Base-by-base conservation (phyloP, 2,329 filamentous ascomycete species). In the Dothideomycetes sp. region DNA sequence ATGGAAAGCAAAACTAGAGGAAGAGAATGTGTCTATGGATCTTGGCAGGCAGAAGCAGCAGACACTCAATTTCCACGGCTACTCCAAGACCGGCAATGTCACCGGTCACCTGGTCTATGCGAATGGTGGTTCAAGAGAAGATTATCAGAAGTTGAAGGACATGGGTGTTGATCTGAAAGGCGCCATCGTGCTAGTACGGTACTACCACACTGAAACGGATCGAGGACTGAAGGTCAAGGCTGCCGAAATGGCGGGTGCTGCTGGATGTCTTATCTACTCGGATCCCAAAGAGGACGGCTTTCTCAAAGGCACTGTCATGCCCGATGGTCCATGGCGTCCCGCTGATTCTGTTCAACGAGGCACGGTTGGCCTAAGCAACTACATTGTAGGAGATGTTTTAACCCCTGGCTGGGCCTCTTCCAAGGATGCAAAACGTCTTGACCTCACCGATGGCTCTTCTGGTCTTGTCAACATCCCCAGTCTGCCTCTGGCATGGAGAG, bases 211-310 rank as follows among this genome's bases (percentile, higher is more conserved):
- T 1, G 78, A 89, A 54, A 68, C 66, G 2, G 83, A 93, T 56
- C 69, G 74, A 5, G 83, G 77, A 2, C 64, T 93, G 51, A 95
- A 96, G 61, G 75, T 98, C 53, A 94, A 89, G 63, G 84, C 84
- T 8, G 91, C 91, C 1, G 84, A 95, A 61, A 60, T 85, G 51
- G 84, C 83, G 11, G 91, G 91, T 2, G 91, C 87, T 48, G 78
- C 73, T 2, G 91, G 89, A 11, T 93, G 86, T 53, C 75, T 98
- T 42, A 84, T 94, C 44, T 98, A 95, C 65, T 94, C 82, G 37
- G 91, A 96, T 57, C 89, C 89, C 0, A 71, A 73, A 1, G 82
- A 95, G 36, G 83, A 94, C 56, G 87, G 87, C 1, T 91, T 88
- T 53, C 61, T 74, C 19, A 75, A 76, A 49, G 88, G 87, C 4